A percentile compares a stretch with the other conserved stretches of the same genome.
phyloP scores from a whole-genome alignment of 768 basidiomycete genomes.

The Gyrodon lividus region DNA sequence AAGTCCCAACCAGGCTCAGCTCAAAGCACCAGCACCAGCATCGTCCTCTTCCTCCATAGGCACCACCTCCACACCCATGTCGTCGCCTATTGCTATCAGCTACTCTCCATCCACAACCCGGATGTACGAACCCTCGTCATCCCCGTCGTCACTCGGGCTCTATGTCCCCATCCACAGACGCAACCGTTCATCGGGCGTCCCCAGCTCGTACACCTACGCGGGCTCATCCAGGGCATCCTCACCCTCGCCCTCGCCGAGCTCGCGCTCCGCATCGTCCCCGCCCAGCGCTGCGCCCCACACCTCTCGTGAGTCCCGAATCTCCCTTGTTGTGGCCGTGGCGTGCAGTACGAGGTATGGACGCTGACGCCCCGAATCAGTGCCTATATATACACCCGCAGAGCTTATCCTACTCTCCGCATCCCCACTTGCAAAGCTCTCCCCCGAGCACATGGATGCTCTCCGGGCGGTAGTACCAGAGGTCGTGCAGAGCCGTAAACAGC shows the following conservation, averaged over 20 bases:
- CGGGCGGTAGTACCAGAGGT: slow-evolving; percentile 26
- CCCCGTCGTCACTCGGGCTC: slow-evolving; percentile 20
- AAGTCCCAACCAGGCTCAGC: not conserved
- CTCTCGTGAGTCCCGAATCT: not conserved
- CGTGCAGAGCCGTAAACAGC: slow-evolving; percentile 24
- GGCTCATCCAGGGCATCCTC: slow-evolving; percentile 13
- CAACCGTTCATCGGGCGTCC: slow-evolving; percentile 1
- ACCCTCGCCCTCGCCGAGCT: slow-evolving; percentile 10
- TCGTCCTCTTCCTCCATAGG: slow-evolving; percentile 6
- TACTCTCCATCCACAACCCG: slow-evolving; percentile 3
- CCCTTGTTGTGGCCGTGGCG: too few relatives aligned
- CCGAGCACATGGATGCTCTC: slow-evolving; percentile 5
- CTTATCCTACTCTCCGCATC: slow-evolving; percentile 24
- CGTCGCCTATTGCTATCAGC: slow-evolving; percentile 22
- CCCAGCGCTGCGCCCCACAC: slow-evolving; percentile 3
- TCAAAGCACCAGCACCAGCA: not conserved
- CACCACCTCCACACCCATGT: too few relatives aligned
- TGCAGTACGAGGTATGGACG: too few relatives aligned
- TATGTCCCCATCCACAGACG: slow-evolving; percentile 46
- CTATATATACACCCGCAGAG: slow-evolving; percentile 26
- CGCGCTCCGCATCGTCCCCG: not conserved
- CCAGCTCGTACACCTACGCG: slow-evolving; percentile 21
- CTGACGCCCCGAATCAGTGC: not conserved
- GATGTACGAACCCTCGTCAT: slow-evolving; percentile 16
- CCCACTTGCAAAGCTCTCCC: slow-evolving; percentile 16